A percentile compares a stretch with the other conserved stretches of the same genome.
These are phyloP conservation scores for Arctium minus DNA, from an alignment of 129 eudicot genomes.

Conservation along the genomic window DNA sequence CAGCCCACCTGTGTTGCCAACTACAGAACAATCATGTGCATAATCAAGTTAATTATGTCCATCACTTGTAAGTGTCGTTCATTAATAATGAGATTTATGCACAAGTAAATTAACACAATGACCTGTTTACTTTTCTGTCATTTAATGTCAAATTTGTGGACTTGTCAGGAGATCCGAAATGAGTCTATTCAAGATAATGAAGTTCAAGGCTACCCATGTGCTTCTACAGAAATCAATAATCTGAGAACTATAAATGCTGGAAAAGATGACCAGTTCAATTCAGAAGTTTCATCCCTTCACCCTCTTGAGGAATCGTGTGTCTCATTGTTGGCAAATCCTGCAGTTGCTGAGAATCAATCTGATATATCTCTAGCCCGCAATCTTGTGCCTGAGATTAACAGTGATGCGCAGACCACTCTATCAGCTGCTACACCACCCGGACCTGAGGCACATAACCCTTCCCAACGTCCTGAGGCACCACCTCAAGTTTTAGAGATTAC, in stretches of 20 bases:
- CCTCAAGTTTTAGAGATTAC: slow-evolving; percentile 15
- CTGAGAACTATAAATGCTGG: slow-evolving; percentile 21
- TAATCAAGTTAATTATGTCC: no score
- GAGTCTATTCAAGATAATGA: slow-evolving; percentile 25
- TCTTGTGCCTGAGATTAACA: not conserved
- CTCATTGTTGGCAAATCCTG: not conserved
- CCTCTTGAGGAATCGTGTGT: slow-evolving; percentile 13
- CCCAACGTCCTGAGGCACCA: slow-evolving; percentile 13
- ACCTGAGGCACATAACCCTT: not conserved
- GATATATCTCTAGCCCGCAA: slow-evolving; percentile 10
- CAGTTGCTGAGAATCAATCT: slow-evolving; percentile 11
- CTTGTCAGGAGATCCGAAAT: slow-evolving; percentile 29
- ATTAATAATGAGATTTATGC: no score
- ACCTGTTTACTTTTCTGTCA: no score
- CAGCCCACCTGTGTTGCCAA: no score
- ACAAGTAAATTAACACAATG: no score
- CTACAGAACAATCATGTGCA: no score
- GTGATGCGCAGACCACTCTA: not conserved
- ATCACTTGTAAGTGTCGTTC: no score
- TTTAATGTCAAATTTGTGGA: not conserved
- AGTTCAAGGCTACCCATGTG: slow-evolving; percentile 1
- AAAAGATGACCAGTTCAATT: not conserved
- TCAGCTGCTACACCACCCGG: not conserved
- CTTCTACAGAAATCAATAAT: slow-evolving; percentile 1
- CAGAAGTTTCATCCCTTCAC: not conserved